Evolutionary conservation across 257 asterid genomes (phyloP).

Genomic region (Pogostemon cablin): DNA sequence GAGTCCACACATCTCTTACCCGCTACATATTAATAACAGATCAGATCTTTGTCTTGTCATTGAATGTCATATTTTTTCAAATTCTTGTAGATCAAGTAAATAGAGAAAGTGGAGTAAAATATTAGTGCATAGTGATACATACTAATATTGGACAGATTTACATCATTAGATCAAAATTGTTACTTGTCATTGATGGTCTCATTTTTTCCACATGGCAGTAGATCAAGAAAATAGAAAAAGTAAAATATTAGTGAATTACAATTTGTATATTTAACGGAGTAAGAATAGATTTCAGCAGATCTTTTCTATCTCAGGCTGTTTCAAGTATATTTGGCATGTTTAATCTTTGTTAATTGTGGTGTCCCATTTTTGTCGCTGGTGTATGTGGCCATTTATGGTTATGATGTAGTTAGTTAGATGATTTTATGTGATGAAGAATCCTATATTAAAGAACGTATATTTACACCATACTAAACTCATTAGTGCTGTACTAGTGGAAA

Average conservation of each 20-base stretch:
- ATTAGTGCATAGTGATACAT: too few species aligned
- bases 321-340: constrained; percentile 16
- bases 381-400: background rate
- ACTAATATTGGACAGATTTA: too few species aligned
- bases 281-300: constrained; percentile 6
- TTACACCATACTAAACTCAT: constrained; percentile 5
- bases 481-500: constrained; percentile 16
- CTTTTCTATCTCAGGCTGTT: constrained; percentile 6
- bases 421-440: constrained; percentile 11
- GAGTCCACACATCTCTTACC: constrained; percentile 26
- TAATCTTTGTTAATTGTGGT: constrained; percentile 30
- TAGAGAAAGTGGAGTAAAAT: too few species aligned
- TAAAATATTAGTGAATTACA: constrained; percentile 24
- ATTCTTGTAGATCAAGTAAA: too few species aligned
- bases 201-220: constrained; percentile 13
- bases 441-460: constrained; percentile 5
- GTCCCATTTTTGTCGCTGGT: constrained; percentile 34
- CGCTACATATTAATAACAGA: constrained; percentile 1
- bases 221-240: constrained; percentile 5
- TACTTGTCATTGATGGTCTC: background rate
- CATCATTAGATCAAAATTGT: background rate
- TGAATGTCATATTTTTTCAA: too few species aligned
- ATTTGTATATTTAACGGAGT: constrained; percentile 8
- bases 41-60: too few species aligned
- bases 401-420: constrained; percentile 19